phyloP scores from a whole-genome alignment of 2,329 filamentous ascomycete species.

The Colletotrichum cereale region DNA sequence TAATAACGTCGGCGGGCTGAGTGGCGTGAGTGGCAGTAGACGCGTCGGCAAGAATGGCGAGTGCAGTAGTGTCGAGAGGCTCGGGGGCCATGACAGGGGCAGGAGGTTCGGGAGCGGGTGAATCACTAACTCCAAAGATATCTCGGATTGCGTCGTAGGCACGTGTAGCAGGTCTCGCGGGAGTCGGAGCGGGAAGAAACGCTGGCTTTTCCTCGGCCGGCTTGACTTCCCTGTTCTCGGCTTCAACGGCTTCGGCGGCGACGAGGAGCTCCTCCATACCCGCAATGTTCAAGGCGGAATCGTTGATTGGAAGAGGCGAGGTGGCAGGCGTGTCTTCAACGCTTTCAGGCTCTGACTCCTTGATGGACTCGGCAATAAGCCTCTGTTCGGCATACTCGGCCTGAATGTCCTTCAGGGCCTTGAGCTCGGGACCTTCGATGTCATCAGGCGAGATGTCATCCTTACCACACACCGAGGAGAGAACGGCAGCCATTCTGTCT shows the following conservation, averaged over 20 bases:
- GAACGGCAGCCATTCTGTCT: constrained; percentile 46
- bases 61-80: constrained; percentile 23
- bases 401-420: constrained; percentile 48
- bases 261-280: constrained; percentile 32
- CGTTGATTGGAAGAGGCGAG: constrained; percentile 32
- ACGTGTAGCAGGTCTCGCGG: constrained; percentile 35
- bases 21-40: constrained; percentile 7
- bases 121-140: constrained; percentile 51
- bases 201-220: constrained; percentile 29
- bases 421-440: constrained; percentile 50
- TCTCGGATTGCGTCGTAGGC: constrained; percentile 53
- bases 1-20: constrained; percentile 23
- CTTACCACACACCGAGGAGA: constrained; percentile 55
- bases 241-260: constrained; percentile 30
- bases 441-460: constrained; percentile 50
- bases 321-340: constrained; percentile 43
- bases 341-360: constrained; percentile 45
- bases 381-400: constrained; percentile 31
- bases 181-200: constrained; percentile 29
- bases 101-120: constrained; percentile 40
- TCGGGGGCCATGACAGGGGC: constrained; percentile 20
- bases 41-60: constrained; percentile 34
- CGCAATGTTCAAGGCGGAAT: constrained; percentile 32
- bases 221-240: constrained; percentile 14
- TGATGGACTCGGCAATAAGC: constrained; percentile 39